phyloP scores from a whole-genome alignment of 371 early-diverging fungal genomes.

The Mortierella sp. region DNA sequence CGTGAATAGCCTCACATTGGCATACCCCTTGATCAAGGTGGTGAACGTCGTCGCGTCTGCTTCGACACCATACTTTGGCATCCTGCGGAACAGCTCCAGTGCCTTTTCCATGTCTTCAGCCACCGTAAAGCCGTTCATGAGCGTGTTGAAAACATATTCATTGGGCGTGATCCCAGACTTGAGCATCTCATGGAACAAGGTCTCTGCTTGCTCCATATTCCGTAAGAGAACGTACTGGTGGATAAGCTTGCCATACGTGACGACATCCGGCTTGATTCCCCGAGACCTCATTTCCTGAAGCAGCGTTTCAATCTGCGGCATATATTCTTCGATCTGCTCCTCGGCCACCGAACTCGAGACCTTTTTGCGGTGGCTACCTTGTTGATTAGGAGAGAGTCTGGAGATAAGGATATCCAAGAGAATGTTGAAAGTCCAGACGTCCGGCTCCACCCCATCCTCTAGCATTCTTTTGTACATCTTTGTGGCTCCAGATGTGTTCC shows the following conservation, averaged over 20 bases:
- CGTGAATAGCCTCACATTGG: conserved; percentile 50
- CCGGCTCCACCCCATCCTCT: conserved; percentile 28
- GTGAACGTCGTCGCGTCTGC: conserved; percentile 52
- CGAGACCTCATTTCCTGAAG: conserved; percentile 34
- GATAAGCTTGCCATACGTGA: conserved; percentile 50
- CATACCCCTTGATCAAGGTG: conserved; percentile 56
- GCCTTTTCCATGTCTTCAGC: conserved; percentile 60
- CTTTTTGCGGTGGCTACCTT: conserved; percentile 10
- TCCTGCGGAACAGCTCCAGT: conserved; percentile 46
- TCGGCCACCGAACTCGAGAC: conserved; percentile 9
- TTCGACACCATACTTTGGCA: conserved; percentile 47
- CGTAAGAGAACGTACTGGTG: conserved; percentile 55
- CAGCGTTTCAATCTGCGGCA: conserved; percentile 34
- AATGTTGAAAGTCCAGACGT: conserved; percentile 48
- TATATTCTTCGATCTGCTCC: conserved; percentile 24
- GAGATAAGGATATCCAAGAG: conserved; percentile 26
- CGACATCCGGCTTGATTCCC: conserved; percentile 35
- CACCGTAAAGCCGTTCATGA: conserved; percentile 57
- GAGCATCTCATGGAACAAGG: conserved; percentile 50
- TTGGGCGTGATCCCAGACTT: conserved; percentile 36
- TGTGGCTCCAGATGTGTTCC: conserved; percentile 20
- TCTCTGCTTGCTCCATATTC: conserved; percentile 55
- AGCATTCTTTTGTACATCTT: conserved; percentile 29
- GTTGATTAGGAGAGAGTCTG: conserved; percentile 3
- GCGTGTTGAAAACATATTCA: conserved; percentile 46